These are phyloP conservation scores for Cytospora leucostoma DNA, from an alignment of 2,329 filamentous ascomycete species.

Conservation along the genomic window DNA sequence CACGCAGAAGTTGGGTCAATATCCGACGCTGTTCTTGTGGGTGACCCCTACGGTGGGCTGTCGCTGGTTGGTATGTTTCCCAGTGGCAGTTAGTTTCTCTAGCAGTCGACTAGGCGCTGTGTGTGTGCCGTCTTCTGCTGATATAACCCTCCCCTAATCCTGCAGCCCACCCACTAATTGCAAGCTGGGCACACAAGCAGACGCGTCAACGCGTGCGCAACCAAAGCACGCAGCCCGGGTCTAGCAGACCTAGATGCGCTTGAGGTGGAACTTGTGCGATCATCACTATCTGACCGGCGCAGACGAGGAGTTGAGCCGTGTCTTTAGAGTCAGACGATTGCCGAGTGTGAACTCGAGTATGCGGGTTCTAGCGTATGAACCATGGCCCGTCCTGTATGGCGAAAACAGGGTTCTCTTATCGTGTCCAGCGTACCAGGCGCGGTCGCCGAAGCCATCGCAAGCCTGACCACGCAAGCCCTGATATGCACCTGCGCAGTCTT, in stretches of 20 bases:
- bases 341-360: too few relatives aligned
- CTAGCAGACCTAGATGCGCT: constrained; percentile 37
- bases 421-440: too few relatives aligned
- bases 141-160: constrained; percentile 4
- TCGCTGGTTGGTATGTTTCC: not conserved
- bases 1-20: not conserved
- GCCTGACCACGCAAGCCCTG: too few relatives aligned
- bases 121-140: not conserved
- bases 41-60: not conserved
- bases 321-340: not conserved
- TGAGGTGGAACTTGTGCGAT: constrained; percentile 40
- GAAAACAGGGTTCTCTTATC: too few relatives aligned
- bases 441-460: too few relatives aligned
- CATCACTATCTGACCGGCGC: constrained; percentile 52
- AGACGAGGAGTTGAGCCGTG: constrained; percentile 39
- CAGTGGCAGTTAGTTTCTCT: not conserved
- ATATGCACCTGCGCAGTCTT: too few relatives aligned
- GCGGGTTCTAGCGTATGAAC: too few relatives aligned
- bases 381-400: too few relatives aligned
- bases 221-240: constrained; percentile 35
- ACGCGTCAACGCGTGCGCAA: constrained; percentile 21
- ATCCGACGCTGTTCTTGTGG: not conserved
- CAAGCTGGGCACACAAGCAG: not conserved
- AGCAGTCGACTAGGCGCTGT: not conserved
- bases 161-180: constrained; percentile 8